A percentile compares a stretch with the other conserved stretches of the same genome.
Conservation (phyloP, 148 eudicot genomes). For the Rhododendron vialii region DNA sequence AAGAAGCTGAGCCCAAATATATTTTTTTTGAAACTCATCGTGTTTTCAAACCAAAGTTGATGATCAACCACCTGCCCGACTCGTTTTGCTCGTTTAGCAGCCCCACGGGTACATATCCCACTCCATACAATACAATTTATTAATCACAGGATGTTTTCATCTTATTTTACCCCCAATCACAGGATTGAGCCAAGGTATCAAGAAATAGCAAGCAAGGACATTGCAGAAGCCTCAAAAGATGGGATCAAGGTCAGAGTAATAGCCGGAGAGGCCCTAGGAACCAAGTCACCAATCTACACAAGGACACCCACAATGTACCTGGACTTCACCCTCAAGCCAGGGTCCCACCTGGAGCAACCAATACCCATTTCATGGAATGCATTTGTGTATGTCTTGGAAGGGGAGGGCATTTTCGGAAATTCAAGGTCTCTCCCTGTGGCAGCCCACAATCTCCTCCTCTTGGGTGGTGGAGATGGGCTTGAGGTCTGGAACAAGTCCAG, state of each 20-base stretch:
- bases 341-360: slow-evolving; percentile 51
- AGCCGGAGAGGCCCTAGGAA: slow-evolving; percentile 82
- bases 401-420: slow-evolving; percentile 78
- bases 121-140: neutral
- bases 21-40: neutral
- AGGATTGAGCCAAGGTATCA: slow-evolving; percentile 91
- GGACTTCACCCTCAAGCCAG: slow-evolving; percentile 72
- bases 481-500: slow-evolving; percentile 54
- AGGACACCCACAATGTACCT: slow-evolving; percentile 77
- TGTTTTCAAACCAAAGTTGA: too few relatives aligned
- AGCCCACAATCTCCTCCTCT: slow-evolving; percentile 58
- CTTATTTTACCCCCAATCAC: neutral
- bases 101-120: too few relatives aligned
- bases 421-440: slow-evolving; percentile 27
- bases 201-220: slow-evolving; percentile 56
- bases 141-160: neutral
- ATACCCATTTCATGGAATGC: slow-evolving; percentile 64
- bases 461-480: slow-evolving; percentile 65
- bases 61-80: too few relatives aligned
- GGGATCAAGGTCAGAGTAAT: slow-evolving; percentile 69
- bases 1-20: too few relatives aligned
- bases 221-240: slow-evolving; percentile 45
- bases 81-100: too few relatives aligned
- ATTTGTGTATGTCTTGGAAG: slow-evolving; percentile 68
- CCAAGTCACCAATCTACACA: slow-evolving; percentile 52